Percentiles rank a stretch among this genome's conserved stretches.
These are phyloP conservation scores for Phalaenopsis hybrid DNA, from an alignment of 116 monocot genomes.

Conservation along the genomic window DNA sequence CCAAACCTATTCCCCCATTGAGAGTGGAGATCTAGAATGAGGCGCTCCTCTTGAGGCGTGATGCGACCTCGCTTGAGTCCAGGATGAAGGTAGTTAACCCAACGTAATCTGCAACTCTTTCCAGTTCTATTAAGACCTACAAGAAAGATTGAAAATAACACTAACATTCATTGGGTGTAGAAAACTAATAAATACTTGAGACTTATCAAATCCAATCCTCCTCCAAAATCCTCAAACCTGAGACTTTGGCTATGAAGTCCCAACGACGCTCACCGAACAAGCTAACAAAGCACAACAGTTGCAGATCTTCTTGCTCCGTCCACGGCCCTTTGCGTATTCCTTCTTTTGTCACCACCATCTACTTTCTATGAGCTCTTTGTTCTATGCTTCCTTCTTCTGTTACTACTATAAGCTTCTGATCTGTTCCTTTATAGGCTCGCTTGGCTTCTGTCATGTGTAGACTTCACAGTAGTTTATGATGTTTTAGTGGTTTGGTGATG, in stretches of 20 bases:
- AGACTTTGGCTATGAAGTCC: slow-evolving; percentile 47
- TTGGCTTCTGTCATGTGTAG: no score
- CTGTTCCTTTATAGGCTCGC: no score
- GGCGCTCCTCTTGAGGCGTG: slow-evolving; percentile 1
- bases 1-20: not conserved
- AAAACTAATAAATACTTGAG: not conserved
- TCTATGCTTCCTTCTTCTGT: slow-evolving; percentile 10
- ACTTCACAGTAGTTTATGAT: no score
- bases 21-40: not conserved
- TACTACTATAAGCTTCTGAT: no score
- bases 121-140: slow-evolving; percentile 4
- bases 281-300: slow-evolving; percentile 47
- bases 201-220: not conserved
- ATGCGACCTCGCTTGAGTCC: not conserved
- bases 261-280: slow-evolving; percentile 55
- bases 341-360: slow-evolving; percentile 7
- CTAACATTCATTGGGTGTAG: not conserved
- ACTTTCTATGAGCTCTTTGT: not conserved
- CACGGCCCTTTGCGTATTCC: slow-evolving; percentile 38
- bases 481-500: no score
- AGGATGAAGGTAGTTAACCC: slow-evolving; percentile 1
- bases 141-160: not conserved
- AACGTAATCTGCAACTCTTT: slow-evolving; percentile 4
- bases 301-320: slow-evolving; percentile 48
- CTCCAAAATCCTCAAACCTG: slow-evolving; percentile 17